These are phyloP conservation scores for Trichosporon sp. DNA, from an alignment of 1,284 basidiomycete species.

Conservation along the genomic window DNA sequence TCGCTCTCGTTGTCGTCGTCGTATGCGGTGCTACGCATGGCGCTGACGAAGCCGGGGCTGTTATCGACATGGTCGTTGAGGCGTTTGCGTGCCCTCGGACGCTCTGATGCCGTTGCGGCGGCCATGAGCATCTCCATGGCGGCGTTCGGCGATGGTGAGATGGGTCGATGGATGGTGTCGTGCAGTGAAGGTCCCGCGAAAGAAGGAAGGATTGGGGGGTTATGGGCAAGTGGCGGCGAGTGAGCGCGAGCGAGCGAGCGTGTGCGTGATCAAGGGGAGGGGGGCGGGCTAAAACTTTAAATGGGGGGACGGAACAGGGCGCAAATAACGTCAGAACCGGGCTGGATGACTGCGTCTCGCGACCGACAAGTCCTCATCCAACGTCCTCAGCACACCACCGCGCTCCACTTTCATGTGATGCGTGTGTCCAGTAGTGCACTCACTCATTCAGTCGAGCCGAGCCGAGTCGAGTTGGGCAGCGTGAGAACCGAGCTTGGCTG, in stretches of 20 bases:
- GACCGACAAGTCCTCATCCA: neutral
- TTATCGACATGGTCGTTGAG: neutral
- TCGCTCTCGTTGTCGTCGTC: neutral
- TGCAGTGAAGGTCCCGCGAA: neutral
- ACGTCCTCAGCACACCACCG: neutral
- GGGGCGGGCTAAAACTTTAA: neutral
- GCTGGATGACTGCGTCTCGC: neutral
- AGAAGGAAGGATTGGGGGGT: neutral
- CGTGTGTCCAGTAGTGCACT: no score
- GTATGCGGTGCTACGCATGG: neutral
- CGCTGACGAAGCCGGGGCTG: neutral
- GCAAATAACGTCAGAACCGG: neutral
- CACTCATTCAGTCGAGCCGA: no score
- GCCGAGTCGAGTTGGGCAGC: no score
- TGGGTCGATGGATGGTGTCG: no score
- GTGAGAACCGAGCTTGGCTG: no score
- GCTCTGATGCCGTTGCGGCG: neutral
- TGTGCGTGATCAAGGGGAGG: neutral
- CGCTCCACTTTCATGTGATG: neutral
- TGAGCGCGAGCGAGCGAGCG: no score
- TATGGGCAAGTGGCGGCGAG: no score
- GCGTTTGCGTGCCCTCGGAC: neutral
- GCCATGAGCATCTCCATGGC: constrained; percentile 1
- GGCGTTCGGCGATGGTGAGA: neutral
- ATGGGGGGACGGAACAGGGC: neutral